phyloP scores from a whole-genome alignment of 192 early-diverging fungal genomes.

The Backusella tuberculispora region DNA sequence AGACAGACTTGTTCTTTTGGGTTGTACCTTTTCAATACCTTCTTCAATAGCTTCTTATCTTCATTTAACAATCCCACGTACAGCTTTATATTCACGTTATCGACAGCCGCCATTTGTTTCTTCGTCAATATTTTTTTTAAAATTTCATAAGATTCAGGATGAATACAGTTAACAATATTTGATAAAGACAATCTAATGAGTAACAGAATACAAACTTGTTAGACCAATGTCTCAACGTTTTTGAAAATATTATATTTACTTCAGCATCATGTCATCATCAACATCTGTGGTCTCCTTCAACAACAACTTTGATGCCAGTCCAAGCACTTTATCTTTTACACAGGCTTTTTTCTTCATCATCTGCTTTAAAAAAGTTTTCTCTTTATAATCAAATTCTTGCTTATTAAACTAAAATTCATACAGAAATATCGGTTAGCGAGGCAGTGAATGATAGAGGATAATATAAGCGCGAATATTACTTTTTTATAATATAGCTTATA shows the following conservation, averaged over 20 bases:
- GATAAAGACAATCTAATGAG: slow-evolving; percentile 11
- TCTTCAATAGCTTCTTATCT: slow-evolving; percentile 17
- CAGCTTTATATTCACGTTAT: not conserved
- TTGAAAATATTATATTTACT: slow-evolving; percentile 6
- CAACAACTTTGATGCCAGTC: slow-evolving; percentile 6
- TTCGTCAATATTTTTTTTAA: slow-evolving; percentile 15
- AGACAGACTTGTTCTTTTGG: slow-evolving; percentile 19
- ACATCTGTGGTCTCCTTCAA: not conserved
- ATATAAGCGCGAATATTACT: not conserved
- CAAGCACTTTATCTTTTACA: not conserved
- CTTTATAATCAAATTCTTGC: not conserved
- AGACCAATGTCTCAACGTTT: not conserved
- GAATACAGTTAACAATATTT: slow-evolving; percentile 4
- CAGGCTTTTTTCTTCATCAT: slow-evolving; percentile 7
- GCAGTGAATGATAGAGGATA: slow-evolving; percentile 1
- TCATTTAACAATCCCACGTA: slow-evolving; percentile 15
- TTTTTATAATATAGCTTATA: slow-evolving; percentile 6
- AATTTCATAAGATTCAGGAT: slow-evolving; percentile 15
- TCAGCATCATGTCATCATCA: slow-evolving; percentile 4
- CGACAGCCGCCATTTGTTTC: slow-evolving; percentile 16
- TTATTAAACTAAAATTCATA: slow-evolving; percentile 13
- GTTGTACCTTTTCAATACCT: slow-evolving; percentile 21
- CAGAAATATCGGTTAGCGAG: slow-evolving; percentile 1
- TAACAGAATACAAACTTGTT: not conserved
- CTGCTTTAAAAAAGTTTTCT: too few relatives aligned